Conservation (phyloP, 352 stramenopile genomes). For the Pythium aphanidermatum region DNA sequence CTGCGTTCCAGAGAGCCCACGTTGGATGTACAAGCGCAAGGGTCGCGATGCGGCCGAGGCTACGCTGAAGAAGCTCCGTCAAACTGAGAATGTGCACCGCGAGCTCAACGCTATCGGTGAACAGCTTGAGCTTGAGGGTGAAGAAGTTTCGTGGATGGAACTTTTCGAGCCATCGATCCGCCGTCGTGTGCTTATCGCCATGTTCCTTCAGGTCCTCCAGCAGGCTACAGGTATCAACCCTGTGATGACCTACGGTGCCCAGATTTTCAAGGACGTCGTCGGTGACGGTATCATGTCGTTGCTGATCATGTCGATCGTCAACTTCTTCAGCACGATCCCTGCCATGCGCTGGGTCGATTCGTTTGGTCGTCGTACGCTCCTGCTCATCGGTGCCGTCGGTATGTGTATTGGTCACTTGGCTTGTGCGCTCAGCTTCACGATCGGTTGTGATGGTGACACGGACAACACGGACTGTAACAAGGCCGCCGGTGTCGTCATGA, state of each 20-base stretch:
- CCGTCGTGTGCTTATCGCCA: conserved; percentile 20
- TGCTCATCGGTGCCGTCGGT: conserved; percentile 19
- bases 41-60: conserved; percentile 15
- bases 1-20: conserved; percentile 25
- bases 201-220: conserved; percentile 20
- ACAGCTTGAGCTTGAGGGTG: conserved; percentile 18
- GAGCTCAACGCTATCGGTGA: conserved; percentile 28
- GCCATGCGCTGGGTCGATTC: conserved; percentile 24
- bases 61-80: conserved; percentile 17
- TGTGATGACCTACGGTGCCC: conserved; percentile 20
- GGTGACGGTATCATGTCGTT: too few relatives aligned
- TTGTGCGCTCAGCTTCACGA: conserved; percentile 19
- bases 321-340: conserved; percentile 22
- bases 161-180: conserved; percentile 17
- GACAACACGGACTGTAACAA: conserved; percentile 15
- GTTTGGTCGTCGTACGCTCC: conserved; percentile 17
- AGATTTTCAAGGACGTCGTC: too few relatives aligned
- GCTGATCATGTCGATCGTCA: too few relatives aligned
- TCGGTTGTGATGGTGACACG: conserved; percentile 16
- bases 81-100: conserved; percentile 17
- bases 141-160: conserved; percentile 15
- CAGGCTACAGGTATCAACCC: conserved; percentile 26
- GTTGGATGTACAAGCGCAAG: too few relatives aligned
- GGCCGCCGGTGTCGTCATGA: conserved; percentile 17
- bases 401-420: conserved; percentile 25